Base-by-base conservation (phyloP, 768 basidiomycete genomes). In the Suillus occidentalis region DNA sequence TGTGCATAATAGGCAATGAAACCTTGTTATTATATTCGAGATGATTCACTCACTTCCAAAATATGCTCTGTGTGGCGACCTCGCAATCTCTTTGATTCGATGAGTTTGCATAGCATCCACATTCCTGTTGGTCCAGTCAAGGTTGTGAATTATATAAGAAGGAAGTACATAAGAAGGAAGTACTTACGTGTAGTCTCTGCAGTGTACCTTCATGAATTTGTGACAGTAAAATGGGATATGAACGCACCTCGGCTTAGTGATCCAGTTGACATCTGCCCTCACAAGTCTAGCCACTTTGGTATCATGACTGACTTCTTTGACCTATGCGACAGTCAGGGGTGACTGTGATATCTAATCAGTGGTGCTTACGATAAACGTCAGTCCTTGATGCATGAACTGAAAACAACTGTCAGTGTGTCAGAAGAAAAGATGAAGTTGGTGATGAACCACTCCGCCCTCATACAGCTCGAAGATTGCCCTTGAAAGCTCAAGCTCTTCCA, bases 341-440 rank as follows among this genome's bases (percentile, higher is more conserved):
- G 31, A 43, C 22, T 25, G 31, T 6, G 45, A 37, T 14, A 45
- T 16, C 14, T 31, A 42, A 37, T 37, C 40, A 39, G 20, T 43
- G 39, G 20, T 22, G 73, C 84, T 70, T 67, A 92, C 93, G 52
- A 95, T 81, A 73, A 87, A 95, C 0, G 92, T 87, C 66, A 88
- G 68, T 4, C 95, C 94, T 78, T 95, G 94, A 71, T 95, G 94
- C 76, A 96, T 87, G 76, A 92, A 97, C 90, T 94, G 60, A 16
- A 37, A 40, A 20, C 13, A 42, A 13, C 28, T 9, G 40, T 75
- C 22, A 68, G 67, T 47, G 20, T 53, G 6, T 18, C 28, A 37
- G 12, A 20, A 31, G 6, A 16, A 14, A 28, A 37, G 50, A 36
- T 22, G 58, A 50, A 45, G 63, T 12, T 43, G 69, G 63, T 50